phyloP scores from a whole-genome alignment of 2,329 filamentous ascomycete genomes.

The Xylaria multiplex region DNA sequence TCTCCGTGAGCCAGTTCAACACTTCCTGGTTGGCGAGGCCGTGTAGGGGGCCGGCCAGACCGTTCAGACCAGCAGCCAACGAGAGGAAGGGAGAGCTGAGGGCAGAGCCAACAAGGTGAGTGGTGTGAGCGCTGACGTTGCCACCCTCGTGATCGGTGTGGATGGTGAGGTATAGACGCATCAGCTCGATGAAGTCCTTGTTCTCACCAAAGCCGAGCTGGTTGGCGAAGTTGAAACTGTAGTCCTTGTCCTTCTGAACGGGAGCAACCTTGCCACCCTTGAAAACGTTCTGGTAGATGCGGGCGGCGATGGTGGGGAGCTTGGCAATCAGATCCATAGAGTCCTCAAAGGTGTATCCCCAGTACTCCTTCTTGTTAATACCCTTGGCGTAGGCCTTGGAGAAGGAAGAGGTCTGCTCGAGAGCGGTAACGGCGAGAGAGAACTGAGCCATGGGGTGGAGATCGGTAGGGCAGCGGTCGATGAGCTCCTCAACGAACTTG shows the following conservation, averaged over 20 bases:
- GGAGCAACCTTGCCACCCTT: conserved; percentile 98
- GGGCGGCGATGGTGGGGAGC: conserved; percentile 95
- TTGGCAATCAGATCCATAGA: conserved; percentile 99
- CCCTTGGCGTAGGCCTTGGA: conserved; percentile 99
- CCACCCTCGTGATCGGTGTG: conserved; percentile 99
- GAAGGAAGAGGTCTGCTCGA: conserved; percentile 98
- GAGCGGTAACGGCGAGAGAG: conserved; percentile 95
- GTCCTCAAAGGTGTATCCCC: conserved; percentile 99
- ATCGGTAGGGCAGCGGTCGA: conserved; percentile 98
- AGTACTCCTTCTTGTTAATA: conserved; percentile 99
- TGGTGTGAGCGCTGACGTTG: conserved; percentile 98
- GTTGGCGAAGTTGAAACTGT: conserved; percentile 99
- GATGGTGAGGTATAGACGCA: conserved; percentile 99
- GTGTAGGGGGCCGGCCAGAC: conserved; percentile 97
- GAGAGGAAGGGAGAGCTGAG: conserved; percentile 98
- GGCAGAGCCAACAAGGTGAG: conserved; percentile 95
- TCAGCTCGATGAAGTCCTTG: conserved; percentile 95
- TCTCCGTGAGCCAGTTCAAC: conserved; percentile 98
- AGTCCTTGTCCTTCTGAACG: conserved; percentile 99
- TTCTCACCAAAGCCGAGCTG: conserved; percentile 97
- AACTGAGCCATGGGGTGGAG: conserved; percentile 99
- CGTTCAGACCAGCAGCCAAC: conserved; percentile 94
- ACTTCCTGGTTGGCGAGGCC: conserved; percentile 99
- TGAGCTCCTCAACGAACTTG: conserved; percentile 98
- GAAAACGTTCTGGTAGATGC: conserved; percentile 99